Conservation (phyloP, 495 filamentous ascomycete species). For the Parathielavia appendiculata region DNA sequence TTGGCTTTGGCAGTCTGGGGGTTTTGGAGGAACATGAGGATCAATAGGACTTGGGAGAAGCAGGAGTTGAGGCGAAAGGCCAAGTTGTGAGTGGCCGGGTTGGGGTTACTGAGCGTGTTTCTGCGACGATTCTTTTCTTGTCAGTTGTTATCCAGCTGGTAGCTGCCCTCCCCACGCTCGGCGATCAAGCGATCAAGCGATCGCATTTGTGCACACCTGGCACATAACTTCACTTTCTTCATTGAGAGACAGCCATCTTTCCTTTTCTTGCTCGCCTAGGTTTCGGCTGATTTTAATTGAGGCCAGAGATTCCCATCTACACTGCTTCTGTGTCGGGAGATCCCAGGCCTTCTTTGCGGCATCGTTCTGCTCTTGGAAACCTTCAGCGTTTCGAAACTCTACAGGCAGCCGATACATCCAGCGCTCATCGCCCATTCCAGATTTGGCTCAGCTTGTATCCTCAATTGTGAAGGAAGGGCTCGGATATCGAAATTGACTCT, state of each 20-base stretch:
- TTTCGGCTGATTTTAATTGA: background rate
- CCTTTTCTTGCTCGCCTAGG: background rate
- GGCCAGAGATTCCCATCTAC: background rate
- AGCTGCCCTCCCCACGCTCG: background rate
- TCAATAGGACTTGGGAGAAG: conserved; percentile 64
- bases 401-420: no score
- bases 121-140: background rate
- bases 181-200: conserved; percentile 4
- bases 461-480: no score
- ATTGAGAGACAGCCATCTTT: background rate
- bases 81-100: conserved; percentile 48
- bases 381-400: no score
- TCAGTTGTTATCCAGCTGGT: background rate
- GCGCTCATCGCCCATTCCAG: no score
- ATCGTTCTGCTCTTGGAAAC: no score
- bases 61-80: conserved; percentile 62
- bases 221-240: background rate
- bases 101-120: background rate
- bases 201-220: background rate
- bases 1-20: conserved; percentile 59
- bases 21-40: conserved; percentile 60
- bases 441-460: no score
- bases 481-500: no score
- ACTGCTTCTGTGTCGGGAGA: no score
- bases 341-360: no score